Conservation (phyloP, 78 protist species). For the Planoprotostelium fungivorum region DNA sequence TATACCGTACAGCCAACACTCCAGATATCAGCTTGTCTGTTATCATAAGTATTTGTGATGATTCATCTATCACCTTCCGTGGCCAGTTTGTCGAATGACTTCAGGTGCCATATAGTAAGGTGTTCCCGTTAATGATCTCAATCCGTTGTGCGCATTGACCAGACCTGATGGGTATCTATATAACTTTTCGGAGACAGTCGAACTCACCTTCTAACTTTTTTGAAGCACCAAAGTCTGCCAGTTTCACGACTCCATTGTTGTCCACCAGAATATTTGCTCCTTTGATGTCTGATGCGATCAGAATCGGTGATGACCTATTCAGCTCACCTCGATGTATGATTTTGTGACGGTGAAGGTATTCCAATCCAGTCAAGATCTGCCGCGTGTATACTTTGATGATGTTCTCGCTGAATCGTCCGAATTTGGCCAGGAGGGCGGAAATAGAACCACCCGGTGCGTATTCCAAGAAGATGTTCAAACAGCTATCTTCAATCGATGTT, state of each 20-base stretch:
- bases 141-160: constrained; percentile 4
- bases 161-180: constrained; percentile 18
- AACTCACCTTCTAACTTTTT: constrained; percentile 13
- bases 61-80: constrained; percentile 32
- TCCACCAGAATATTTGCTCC: constrained; percentile 82
- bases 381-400: constrained; percentile 52
- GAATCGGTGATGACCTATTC: background rate
- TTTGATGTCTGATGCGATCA: constrained; percentile 56
- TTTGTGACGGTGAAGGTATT: constrained; percentile 58
- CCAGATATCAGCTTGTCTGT: constrained; percentile 63
- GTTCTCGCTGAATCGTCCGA: constrained; percentile 65
- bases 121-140: constrained; percentile 65
- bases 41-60: background rate
- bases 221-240: constrained; percentile 75
- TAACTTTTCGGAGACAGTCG: constrained; percentile 22
- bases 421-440: constrained; percentile 48
- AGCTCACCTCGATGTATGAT: constrained; percentile 72
- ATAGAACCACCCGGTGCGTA: constrained; percentile 82
- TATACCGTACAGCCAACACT: constrained; percentile 63
- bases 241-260: constrained; percentile 62
- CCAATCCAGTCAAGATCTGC: constrained; percentile 67
- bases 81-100: constrained; percentile 66
- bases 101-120: constrained; percentile 86
- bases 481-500: constrained; percentile 22
- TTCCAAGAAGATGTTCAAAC: constrained; percentile 68